Base-by-base conservation (phyloP, 768 basidiomycete genomes). In the Auriculariales sp. region DNA sequence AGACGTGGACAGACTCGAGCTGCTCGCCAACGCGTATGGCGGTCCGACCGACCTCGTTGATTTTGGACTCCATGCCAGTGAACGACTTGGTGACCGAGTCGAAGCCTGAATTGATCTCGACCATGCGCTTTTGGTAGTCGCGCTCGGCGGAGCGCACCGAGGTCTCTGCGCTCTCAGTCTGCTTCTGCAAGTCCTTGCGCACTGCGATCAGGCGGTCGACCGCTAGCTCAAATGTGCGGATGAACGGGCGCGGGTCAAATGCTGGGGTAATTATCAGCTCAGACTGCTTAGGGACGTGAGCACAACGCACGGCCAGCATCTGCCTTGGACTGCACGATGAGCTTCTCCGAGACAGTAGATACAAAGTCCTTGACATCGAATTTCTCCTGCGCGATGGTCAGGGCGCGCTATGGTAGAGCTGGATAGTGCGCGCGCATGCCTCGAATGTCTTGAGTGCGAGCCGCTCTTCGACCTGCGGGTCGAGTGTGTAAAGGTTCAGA, bases 21-120 rank as follows among this genome's bases (percentile, higher is more conserved):
- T 98, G 91, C 66, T 98, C 94, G 35, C 92, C 95, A 56, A 98
- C 95, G 46, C 94, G 75, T 44, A 97, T 82, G 12, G 95, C 91
- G 12, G 92, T 93, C 49, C 88, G 77, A 30, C 93, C 91, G 28
- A 99, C 93, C 59, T 92, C 83, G 50, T 81, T 89, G 72, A 98
- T 90, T 58, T 83, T 80, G 54, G 70, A 77, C 62, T 98, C 93
- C 79, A 98, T 92, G 4, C 79, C 82, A 25, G 78, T 67, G 66
- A 95, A 97, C 2, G 91, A 88, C 56, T 77, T 78, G 3, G 85
- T 83, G 29, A 95, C 93, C 29, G 80, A 77, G 91, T 99, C 93
- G 57, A 98, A 98, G 1, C 90, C 90, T 46, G 79, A 79, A 61
- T 91, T 91, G 22, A 98, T 71, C 49, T 97, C 93, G n/a, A 73